These are phyloP conservation scores for Curvularia lunata DNA, from an alignment of 2,329 filamentous ascomycete species.

Conservation along the genomic window DNA sequence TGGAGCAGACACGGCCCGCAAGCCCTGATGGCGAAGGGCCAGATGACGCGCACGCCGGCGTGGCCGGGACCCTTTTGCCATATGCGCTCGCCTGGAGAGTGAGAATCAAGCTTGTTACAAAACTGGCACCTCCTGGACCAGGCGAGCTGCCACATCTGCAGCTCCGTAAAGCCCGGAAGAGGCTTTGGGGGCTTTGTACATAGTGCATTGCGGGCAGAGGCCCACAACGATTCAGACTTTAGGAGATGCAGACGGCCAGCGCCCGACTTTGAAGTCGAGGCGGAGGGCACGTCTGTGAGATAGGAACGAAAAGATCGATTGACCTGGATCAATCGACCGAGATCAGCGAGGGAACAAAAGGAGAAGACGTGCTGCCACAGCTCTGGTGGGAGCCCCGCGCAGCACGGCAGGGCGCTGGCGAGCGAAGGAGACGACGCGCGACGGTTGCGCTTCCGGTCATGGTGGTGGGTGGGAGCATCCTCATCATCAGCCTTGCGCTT, in stretches of 20 bases:
- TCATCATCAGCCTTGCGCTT: slow-evolving; percentile 49
- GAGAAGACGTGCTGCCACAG: slow-evolving; percentile 75
- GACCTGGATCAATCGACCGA: slow-evolving; percentile 70
- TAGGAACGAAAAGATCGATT: slow-evolving; percentile 69
- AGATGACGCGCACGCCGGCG: slow-evolving; percentile 68
- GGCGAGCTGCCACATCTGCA: slow-evolving; percentile 77
- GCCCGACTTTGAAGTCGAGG: slow-evolving; percentile 40
- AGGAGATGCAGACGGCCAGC: slow-evolving; percentile 48
- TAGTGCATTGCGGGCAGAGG: slow-evolving; percentile 68
- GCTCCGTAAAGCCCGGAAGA: slow-evolving; percentile 68
- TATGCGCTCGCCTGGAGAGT: slow-evolving; percentile 45
- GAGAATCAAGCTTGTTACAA: slow-evolving; percentile 59
- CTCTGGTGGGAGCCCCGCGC: slow-evolving; percentile 61
- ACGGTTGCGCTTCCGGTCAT: slow-evolving; percentile 45
- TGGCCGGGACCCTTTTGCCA: slow-evolving; percentile 68
- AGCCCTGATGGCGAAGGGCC: slow-evolving; percentile 71
- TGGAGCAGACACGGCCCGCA: slow-evolving; percentile 71
- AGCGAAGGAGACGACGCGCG: slow-evolving; percentile 20
- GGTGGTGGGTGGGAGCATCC: slow-evolving; percentile 14
- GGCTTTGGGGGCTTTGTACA: slow-evolving; percentile 73
- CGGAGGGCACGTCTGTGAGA: slow-evolving; percentile 47
- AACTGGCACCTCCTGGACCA: slow-evolving; percentile 70
- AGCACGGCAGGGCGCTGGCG: slow-evolving; percentile 30
- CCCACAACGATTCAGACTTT: slow-evolving; percentile 73
- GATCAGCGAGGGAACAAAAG: slow-evolving; percentile 66